Evolutionary conservation across 805 yeast genomes (phyloP), one percentile per base, ranked within the genome.

Genomic region (Nakazawaea laoshanensis): DNA sequence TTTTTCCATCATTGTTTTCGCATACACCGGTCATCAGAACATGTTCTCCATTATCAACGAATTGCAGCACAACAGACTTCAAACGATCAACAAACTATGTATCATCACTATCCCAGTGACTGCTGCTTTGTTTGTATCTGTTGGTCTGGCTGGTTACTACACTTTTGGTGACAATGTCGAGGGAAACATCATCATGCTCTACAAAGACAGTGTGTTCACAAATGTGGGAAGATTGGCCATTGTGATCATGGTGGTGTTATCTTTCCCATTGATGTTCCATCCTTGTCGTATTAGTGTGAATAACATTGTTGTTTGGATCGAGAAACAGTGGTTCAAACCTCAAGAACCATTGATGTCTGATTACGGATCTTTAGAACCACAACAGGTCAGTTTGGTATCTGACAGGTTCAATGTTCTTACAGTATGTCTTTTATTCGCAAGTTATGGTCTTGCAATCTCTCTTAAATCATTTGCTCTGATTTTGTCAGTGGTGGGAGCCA

Each of bases 11-110:
- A 69, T 82, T 23, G 77, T 83, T 10, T 78, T 83, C 54, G 92
- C 94, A 2, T 83, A 70, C 53, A 81, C 89, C 1, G 86, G 92
- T 32, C 81, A 81, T 38, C 89, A 83, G 58, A 83, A 81, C 53
- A 73, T 82, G 65, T 80, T 77, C 50, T 76, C 86, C 7, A 79
- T 83, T 33, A 70, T 78, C 46, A 77, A 79, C 47, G 94, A 83
- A 52, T 59, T 81, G 41, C 56, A 69, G 25, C 67, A 73, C 42
- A 69, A 72, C 30, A 55, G 70, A 3, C 55, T 76, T 38, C 47
- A 63, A 16, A 73, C 75, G 37, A 57, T 73, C 2, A 39, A 59
- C 4, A 50, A 42, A 18, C 70, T 79, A 19, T 59, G 70, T 12
- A 47, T 53, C 14, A 36, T 58, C 12, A 64, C 88, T 8, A 67